These are phyloP conservation scores for Vicia villosa DNA, from an alignment of 306 rosid species.

Conservation along the genomic window DNA sequence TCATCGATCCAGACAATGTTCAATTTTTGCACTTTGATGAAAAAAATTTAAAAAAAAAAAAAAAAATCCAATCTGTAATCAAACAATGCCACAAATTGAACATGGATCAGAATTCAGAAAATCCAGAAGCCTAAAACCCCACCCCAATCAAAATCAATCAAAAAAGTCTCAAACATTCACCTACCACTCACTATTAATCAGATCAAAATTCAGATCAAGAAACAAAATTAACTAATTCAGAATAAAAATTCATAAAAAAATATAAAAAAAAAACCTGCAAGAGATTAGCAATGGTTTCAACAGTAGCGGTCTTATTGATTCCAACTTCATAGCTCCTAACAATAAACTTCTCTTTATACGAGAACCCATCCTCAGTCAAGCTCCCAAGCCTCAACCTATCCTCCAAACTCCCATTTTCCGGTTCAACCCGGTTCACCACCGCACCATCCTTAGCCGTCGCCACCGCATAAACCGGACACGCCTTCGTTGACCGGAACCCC, in stretches of 20 bases:
- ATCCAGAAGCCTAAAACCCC: constrained; percentile 18
- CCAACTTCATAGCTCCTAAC: constrained; percentile 97
- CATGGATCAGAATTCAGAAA: constrained; percentile 24
- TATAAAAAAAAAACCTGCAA: constrained; percentile 70
- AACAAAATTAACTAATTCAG: background rate
- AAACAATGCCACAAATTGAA: constrained; percentile 2
- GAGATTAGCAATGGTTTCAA: constrained; percentile 95
- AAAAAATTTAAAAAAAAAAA: no score
- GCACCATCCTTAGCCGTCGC: constrained; percentile 50
- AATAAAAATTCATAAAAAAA: background rate
- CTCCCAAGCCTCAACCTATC: constrained; percentile 82
- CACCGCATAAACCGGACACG: constrained; percentile 40
- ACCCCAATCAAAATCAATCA: background rate
- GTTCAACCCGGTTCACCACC: constrained; percentile 44
- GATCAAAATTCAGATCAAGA: constrained; percentile 9
- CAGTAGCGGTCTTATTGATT: constrained; percentile 92
- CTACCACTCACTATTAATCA: background rate
- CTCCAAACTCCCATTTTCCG: constrained; percentile 54
- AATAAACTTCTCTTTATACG: constrained; percentile 87
- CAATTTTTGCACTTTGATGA: background rate
- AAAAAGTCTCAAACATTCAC: background rate
- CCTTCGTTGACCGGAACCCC: constrained; percentile 4
- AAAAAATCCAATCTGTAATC: background rate
- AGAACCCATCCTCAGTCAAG: constrained; percentile 76
- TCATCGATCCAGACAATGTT: background rate